These are phyloP conservation scores for Sordariomycetes sp. DNA, from an alignment of 2,329 filamentous ascomycete species.

Conservation along the genomic window DNA sequence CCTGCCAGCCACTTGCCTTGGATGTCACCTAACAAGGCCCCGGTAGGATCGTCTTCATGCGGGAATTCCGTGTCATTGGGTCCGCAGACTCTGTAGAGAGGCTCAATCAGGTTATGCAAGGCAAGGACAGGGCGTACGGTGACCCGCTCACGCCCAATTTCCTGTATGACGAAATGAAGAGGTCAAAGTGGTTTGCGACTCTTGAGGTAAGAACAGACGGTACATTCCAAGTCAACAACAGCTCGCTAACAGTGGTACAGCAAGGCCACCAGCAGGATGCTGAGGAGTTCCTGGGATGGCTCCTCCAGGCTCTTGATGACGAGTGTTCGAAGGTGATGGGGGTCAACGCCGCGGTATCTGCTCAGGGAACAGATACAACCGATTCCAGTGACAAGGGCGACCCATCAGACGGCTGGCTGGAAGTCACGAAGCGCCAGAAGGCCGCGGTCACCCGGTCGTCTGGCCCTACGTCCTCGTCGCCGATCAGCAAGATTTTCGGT, in stretches of 20 bases:
- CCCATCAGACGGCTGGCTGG: slow-evolving; percentile 66
- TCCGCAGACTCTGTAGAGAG: slow-evolving; percentile 66
- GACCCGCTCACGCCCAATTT: slow-evolving; percentile 89
- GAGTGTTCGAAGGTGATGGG: slow-evolving; percentile 76
- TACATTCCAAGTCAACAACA: background rate
- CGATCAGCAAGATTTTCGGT: slow-evolving; percentile 89
- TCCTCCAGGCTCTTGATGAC: slow-evolving; percentile 86
- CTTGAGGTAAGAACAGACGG: slow-evolving; percentile 61
- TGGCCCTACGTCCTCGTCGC: slow-evolving; percentile 64
- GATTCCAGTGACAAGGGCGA: slow-evolving; percentile 17
- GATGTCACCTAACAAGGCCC: background rate
- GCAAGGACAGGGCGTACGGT: slow-evolving; percentile 76
- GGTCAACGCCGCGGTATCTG: slow-evolving; percentile 15
- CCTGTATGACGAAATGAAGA: slow-evolving; percentile 85
- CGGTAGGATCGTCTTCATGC: slow-evolving; percentile 83
- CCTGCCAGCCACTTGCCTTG: background rate
- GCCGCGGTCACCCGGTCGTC: slow-evolving; percentile 78
- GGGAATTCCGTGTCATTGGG: slow-evolving; percentile 79
- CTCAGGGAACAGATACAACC: slow-evolving; percentile 9
- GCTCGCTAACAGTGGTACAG: slow-evolving; percentile 26
- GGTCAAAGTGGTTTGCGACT: slow-evolving; percentile 76
- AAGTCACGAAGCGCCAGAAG: slow-evolving; percentile 89
- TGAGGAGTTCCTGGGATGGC: slow-evolving; percentile 89
- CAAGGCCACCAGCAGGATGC: slow-evolving; percentile 96
- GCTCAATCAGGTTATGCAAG: slow-evolving; percentile 64